These are phyloP conservation scores for Pogostemon cablin DNA, from an alignment of 257 asterid species.

Conservation along the genomic window DNA sequence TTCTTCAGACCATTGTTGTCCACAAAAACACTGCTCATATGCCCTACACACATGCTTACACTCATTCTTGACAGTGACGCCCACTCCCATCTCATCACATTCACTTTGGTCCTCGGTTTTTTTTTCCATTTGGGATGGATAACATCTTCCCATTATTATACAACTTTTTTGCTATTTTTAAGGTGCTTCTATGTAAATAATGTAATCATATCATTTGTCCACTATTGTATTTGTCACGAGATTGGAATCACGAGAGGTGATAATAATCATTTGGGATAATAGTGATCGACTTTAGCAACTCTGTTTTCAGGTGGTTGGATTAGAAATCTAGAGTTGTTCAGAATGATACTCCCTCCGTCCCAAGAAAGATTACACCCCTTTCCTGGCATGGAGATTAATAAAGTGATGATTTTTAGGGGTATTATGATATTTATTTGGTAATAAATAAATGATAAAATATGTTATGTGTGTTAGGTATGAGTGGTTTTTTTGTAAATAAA, in stretches of 20 bases:
- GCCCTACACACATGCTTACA: conserved; percentile 12
- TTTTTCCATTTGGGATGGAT: background rate
- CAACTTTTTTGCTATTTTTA: background rate
- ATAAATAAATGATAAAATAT: too few relatives aligned
- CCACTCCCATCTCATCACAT: background rate
- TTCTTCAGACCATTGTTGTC: conserved; percentile 23
- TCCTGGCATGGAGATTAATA: too few relatives aligned
- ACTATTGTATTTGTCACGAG: background rate
- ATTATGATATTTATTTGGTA: too few relatives aligned
- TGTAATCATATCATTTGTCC: background rate
- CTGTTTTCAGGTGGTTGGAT: background rate
- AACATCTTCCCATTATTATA: background rate
- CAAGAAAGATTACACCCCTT: too few relatives aligned
- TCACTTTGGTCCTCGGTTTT: background rate
- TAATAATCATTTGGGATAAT: conserved; percentile 27
- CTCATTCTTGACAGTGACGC: conserved; percentile 36
- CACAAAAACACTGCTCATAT: background rate
- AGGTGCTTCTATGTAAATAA: conserved; percentile 5
- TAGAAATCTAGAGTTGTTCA: background rate
- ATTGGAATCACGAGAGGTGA: background rate
- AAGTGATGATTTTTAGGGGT: too few relatives aligned
- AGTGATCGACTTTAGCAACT: background rate
- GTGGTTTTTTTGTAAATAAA: too few relatives aligned
- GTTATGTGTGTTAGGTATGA: too few relatives aligned
- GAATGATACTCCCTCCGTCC: background rate